These are phyloP conservation scores for Ceratobasidium sp. DNA, from an alignment of 1,284 basidiomycete species.

Conservation along the genomic window DNA sequence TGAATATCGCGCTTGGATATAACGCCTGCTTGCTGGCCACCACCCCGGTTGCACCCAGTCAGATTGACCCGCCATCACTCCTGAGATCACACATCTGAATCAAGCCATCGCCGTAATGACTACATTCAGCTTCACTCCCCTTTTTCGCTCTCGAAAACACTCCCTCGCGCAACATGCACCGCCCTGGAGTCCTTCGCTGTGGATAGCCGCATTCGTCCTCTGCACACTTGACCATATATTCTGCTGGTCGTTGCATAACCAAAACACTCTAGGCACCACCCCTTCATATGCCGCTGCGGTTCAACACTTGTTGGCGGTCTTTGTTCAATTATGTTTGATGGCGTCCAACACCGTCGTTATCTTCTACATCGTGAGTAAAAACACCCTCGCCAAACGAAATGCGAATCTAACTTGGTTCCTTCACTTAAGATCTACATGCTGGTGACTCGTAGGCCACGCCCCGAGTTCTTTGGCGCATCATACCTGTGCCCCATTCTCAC, in stretches of 20 bases:
- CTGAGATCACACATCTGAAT: too few species aligned
- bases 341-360: slow-evolving; percentile 26
- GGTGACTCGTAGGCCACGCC: slow-evolving; percentile 1
- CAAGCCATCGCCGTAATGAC: not conserved
- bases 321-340: slow-evolving; percentile 29
- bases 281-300: slow-evolving; percentile 21
- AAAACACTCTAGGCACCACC: not conserved
- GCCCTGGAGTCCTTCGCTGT: slow-evolving; percentile 24
- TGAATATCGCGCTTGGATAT: too few species aligned
- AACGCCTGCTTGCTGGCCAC: too few species aligned
- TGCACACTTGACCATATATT: slow-evolving; percentile 23
- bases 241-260: slow-evolving; percentile 13
- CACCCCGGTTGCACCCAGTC: too few species aligned
- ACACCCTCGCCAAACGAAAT: not conserved
- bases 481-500: slow-evolving; percentile 25
- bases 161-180: slow-evolving; percentile 15
- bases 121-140: not conserved
- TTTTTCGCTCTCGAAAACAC: slow-evolving; percentile 9
- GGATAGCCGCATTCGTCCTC: slow-evolving; percentile 19
- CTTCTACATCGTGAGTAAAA: slow-evolving; percentile 29
- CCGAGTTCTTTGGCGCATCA: not conserved
- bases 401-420: not conserved
- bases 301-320: slow-evolving; percentile 26
- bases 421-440: slow-evolving; percentile 19
- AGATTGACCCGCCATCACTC: too few species aligned